Conservation (phyloP, 2,329 filamentous ascomycete species). For the Xylaria polymorpha region DNA sequence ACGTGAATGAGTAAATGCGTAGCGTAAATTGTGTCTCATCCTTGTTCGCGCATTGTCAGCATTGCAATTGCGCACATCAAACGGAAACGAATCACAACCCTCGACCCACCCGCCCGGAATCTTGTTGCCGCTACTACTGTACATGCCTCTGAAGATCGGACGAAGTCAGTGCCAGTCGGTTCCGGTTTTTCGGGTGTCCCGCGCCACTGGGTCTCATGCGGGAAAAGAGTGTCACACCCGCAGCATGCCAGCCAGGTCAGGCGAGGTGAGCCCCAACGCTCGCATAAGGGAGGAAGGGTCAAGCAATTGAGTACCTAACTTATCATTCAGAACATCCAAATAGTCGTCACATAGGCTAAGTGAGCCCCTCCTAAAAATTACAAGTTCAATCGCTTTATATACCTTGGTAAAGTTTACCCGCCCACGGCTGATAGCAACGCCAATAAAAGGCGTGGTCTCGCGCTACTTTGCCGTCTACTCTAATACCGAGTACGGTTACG, state of each 20-base stretch:
- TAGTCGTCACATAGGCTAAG: background rate
- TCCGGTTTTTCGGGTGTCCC: conserved; percentile 27
- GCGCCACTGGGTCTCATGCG: conserved; percentile 27
- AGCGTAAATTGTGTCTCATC: background rate
- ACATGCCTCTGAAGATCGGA: conserved; percentile 9
- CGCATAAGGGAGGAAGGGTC: background rate
- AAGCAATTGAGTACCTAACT: background rate
- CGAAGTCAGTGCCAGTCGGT: conserved; percentile 23
- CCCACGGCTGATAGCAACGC: conserved; percentile 4
- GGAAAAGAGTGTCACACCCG: conserved; percentile 24
- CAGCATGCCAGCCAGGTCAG: conserved; percentile 18
- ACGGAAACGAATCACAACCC: conserved; percentile 19
- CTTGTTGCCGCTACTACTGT: conserved; percentile 11
- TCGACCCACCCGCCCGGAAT: conserved; percentile 28
- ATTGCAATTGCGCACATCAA: conserved; percentile 23
- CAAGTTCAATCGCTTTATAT: conserved; percentile 33
- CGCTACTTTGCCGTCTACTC: conserved; percentile 34
- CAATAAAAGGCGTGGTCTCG: conserved; percentile 24
- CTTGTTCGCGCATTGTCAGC: conserved; percentile 17
- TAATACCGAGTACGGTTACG: conserved; percentile 21
- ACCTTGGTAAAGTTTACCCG: conserved; percentile 4
- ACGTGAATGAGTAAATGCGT: background rate
- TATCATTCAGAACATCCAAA: background rate
- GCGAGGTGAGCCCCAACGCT: background rate
- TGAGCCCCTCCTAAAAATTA: background rate